These are phyloP conservation scores for Apodospora peruviana DNA, from an alignment of 495 filamentous ascomycete species.

Conservation along the genomic window DNA sequence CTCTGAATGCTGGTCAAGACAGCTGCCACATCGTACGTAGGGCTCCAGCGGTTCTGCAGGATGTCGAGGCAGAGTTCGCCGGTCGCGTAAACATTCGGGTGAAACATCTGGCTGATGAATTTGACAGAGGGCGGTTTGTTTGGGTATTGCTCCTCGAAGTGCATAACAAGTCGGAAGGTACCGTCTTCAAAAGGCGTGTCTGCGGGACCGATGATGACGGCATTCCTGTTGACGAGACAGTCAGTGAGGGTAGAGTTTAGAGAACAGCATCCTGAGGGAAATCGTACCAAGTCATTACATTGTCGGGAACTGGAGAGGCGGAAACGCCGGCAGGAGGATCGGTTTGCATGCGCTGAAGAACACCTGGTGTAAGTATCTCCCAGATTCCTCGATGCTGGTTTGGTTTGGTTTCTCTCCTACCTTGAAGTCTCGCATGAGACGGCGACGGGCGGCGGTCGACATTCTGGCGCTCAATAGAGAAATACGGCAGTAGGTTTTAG, in stretches of 20 bases:
- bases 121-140: constrained; percentile 98
- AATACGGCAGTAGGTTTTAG: too few relatives aligned
- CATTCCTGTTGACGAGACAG: constrained; percentile 63
- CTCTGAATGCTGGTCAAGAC: constrained; percentile 97
- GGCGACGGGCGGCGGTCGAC: constrained; percentile 90
- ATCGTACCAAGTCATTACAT: constrained; percentile 96
- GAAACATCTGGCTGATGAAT: constrained; percentile 98
- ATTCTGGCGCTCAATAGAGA: constrained; percentile 40
- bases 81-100: constrained; percentile 96
- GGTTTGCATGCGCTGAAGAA: constrained; percentile 90
- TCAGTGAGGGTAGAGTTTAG: not conserved
- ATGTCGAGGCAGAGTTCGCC: constrained; percentile 97
- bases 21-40: constrained; percentile 96
- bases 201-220: constrained; percentile 95
- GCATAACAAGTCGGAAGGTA: constrained; percentile 96
- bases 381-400: too few relatives aligned
- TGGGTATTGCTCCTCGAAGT: constrained; percentile 97
- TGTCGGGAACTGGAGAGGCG: constrained; percentile 92
- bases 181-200: constrained; percentile 99
- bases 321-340: constrained; percentile 97
- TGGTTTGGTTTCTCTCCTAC: too few relatives aligned
- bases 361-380: too few relatives aligned
- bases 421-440: constrained; percentile 98
- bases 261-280: not conserved
- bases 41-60: constrained; percentile 96